phyloP scores from a whole-genome alignment of 371 early-diverging fungal species.

The Actinomortierella ambigua region DNA sequence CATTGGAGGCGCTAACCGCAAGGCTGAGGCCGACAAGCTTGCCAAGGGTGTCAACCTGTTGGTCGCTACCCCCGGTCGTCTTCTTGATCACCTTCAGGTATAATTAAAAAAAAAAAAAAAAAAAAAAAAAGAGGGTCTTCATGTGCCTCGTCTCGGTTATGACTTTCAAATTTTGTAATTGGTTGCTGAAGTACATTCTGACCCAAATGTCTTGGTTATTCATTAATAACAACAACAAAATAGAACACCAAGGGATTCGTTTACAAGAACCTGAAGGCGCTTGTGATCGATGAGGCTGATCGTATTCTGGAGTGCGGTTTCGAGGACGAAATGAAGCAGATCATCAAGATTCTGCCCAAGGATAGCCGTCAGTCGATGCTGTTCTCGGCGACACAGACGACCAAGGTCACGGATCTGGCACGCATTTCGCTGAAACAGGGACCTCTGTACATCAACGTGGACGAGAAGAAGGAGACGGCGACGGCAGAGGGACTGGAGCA shows the following conservation, averaged over 20 bases:
- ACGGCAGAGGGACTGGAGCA: conserved; percentile 96
- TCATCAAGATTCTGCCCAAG: conserved; percentile 80
- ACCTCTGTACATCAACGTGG: conserved; percentile 96
- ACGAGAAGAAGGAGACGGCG: conserved; percentile 87
- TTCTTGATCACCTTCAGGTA: conserved; percentile 93
- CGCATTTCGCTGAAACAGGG: conserved; percentile 88
- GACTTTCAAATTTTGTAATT: too few species aligned
- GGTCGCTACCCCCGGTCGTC: conserved; percentile 98
- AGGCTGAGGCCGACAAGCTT: conserved; percentile 94
- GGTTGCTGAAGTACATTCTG: too few species aligned
- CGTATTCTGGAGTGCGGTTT: conserved; percentile 98
- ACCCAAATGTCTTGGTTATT: too few species aligned
- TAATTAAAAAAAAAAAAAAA: too few species aligned
- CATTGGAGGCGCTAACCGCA: conserved; percentile 97
- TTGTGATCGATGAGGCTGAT: conserved; percentile 99
- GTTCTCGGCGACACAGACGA: conserved; percentile 99
- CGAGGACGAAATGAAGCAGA: conserved; percentile 98
- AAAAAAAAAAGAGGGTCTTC: too few species aligned
- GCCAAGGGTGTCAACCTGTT: conserved; percentile 93
- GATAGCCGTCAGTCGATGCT: conserved; percentile 94
- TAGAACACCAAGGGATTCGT: conserved; percentile 91
- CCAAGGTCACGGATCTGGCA: conserved; percentile 96
- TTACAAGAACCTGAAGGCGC: conserved; percentile 85
- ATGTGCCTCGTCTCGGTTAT: too few species aligned
- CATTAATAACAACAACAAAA: too few species aligned